Evolutionary conservation across 2,329 filamentous ascomycete genomes (phyloP).

Genomic region (Remersonia thermophila): DNA sequence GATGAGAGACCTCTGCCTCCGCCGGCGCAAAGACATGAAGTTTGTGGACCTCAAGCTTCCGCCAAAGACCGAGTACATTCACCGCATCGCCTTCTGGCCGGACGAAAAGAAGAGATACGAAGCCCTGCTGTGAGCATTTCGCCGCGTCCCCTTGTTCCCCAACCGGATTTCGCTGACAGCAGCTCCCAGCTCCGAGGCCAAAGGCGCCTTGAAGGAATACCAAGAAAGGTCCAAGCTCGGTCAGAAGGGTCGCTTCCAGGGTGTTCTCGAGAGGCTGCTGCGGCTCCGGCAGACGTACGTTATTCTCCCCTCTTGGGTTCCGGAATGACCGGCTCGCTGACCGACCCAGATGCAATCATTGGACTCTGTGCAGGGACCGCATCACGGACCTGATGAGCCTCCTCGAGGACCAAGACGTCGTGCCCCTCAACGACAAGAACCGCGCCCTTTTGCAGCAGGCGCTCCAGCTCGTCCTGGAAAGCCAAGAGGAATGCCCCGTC

Average conservation of each 20-base stretch:
- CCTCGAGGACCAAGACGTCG: conserved; percentile 53
- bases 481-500: conserved; percentile 70
- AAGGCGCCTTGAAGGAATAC: conserved; percentile 54
- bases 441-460: conserved; percentile 59
- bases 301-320: conserved; percentile 16
- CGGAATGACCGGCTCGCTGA: background rate
- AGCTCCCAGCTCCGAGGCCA: conserved; percentile 52
- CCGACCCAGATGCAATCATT: conserved; percentile 59
- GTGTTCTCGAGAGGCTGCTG: conserved; percentile 68
- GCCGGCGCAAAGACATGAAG: conserved; percentile 76
- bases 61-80: conserved; percentile 63
- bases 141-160: too few species aligned
- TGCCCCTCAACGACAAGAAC: conserved; percentile 62
- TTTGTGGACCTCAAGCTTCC: conserved; percentile 76
- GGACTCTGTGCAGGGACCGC: conserved; percentile 66
- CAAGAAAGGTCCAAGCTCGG: conserved; percentile 32
- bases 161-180: too few species aligned
- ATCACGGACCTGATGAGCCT: conserved; percentile 60
- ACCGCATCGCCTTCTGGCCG: conserved; percentile 58
- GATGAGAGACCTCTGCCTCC: conserved; percentile 69
- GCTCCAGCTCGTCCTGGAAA: conserved; percentile 64
- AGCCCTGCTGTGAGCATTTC: conserved; percentile 45
- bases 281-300: conserved; percentile 61
- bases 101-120: conserved; percentile 71
- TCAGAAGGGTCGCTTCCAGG: conserved; percentile 50